A percentile compares a stretch with the other conserved stretches of the same genome.
phyloP scores from a whole-genome alignment of 352 stramenopile species.

The Phytophthora syringae region DNA sequence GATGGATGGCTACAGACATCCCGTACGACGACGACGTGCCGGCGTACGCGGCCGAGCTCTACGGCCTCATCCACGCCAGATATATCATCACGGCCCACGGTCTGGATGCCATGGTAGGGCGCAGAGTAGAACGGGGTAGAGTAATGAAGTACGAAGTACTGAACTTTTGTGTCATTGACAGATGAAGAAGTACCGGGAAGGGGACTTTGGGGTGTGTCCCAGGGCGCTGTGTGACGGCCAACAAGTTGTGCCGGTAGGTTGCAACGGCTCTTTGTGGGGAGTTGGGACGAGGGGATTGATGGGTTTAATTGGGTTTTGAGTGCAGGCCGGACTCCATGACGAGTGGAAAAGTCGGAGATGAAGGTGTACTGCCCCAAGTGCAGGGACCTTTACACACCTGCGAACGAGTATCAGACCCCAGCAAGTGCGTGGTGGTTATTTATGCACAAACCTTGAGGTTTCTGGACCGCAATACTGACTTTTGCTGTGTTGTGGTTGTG shows the following conservation, averaged over 20 bases:
- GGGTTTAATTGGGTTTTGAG: background rate
- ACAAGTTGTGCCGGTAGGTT: conserved; percentile 79
- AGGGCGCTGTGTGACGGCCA: conserved; percentile 86
- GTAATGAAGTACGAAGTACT: background rate
- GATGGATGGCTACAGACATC: conserved; percentile 64
- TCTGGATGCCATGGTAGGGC: conserved; percentile 84
- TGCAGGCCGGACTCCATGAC: conserved; percentile 83
- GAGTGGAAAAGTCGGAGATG: conserved; percentile 92
- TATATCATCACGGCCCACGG: conserved; percentile 92
- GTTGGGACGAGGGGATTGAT: conserved; percentile 4
- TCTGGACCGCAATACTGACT: background rate
- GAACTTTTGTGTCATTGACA: conserved; percentile 18
- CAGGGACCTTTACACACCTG: conserved; percentile 86
- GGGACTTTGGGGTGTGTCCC: conserved; percentile 88
- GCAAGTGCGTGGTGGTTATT: conserved; percentile 59
- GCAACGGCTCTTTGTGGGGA: background rate
- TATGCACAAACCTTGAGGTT: background rate
- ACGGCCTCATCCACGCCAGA: conserved; percentile 89
- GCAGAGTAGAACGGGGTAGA: background rate
- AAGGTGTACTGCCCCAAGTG: conserved; percentile 93
- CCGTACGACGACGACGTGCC: conserved; percentile 90
- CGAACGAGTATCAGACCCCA: conserved; percentile 85
- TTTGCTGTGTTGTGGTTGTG: background rate
- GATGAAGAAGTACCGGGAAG: conserved; percentile 91
- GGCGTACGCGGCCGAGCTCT: conserved; percentile 88